Conservation (phyloP, 768 basidiomycete genomes). For the Cystobasidium tubakii region DNA sequence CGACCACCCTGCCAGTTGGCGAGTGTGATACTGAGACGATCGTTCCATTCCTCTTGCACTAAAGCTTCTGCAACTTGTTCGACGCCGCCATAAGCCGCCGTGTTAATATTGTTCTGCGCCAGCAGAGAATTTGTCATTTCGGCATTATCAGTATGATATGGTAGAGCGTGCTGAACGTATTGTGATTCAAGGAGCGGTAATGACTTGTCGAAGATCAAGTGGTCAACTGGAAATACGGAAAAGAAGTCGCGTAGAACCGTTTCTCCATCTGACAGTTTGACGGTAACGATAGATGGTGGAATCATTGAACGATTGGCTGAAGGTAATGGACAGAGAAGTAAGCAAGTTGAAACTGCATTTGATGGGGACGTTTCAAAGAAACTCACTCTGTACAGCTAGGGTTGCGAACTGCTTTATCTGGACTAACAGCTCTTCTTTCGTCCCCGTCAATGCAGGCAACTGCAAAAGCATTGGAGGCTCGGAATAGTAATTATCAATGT, state of each 20-base stretch:
- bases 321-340: background rate
- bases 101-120: conserved; percentile 1
- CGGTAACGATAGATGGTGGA: conserved; percentile 1
- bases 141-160: background rate
- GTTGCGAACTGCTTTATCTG: conserved; percentile 3
- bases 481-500: conserved; percentile 21
- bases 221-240: conserved; percentile 9
- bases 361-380: background rate
- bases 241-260: conserved; percentile 16
- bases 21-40: background rate
- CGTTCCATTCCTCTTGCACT: background rate
- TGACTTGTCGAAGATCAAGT: background rate
- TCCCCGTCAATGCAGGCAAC: conserved; percentile 1
- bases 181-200: conserved; percentile 14
- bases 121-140: background rate
- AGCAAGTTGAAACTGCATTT: background rate
- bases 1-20: background rate
- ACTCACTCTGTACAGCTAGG: conserved; percentile 17
- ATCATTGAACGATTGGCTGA: conserved; percentile 18
- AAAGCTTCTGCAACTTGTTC: conserved; percentile 14
- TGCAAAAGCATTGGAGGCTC: background rate
- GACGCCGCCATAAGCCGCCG: background rate
- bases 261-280: conserved; percentile 13
- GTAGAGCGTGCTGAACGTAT: conserved; percentile 26
- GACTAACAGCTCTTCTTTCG: background rate